Evolutionary conservation across 768 basidiomycete species (phyloP).

Genomic region (Hericium coralloides): DNA sequence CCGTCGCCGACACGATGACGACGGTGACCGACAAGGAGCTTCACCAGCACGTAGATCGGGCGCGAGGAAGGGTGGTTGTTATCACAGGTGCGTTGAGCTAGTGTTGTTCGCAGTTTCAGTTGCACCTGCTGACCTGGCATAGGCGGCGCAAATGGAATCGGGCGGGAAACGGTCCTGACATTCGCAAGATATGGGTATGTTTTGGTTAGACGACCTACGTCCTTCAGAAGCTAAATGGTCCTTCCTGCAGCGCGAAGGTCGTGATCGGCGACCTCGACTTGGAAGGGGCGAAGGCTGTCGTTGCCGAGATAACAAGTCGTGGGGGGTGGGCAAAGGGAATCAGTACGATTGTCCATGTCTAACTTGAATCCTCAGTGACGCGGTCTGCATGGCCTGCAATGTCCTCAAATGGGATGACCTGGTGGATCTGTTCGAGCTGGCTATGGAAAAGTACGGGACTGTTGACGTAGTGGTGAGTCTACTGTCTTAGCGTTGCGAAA

Average conservation of each 20-base stretch:
- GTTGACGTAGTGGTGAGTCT: conserved; percentile 45
- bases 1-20: conserved; percentile 9
- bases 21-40: conserved; percentile 16
- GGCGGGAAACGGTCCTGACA: conserved; percentile 39
- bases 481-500: neutral
- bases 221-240: neutral
- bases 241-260: conserved; percentile 32
- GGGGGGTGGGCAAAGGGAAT: conserved; percentile 33
- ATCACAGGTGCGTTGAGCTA: conserved; percentile 16
- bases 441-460: conserved; percentile 34
- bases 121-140: neutral
- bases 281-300: conserved; percentile 30
- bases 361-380: conserved; percentile 24
- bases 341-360: neutral
- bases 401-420: conserved; percentile 48
- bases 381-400: conserved; percentile 35
- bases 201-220: neutral
- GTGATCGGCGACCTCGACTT: conserved; percentile 44
- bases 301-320: conserved; percentile 28
- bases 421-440: conserved; percentile 41
- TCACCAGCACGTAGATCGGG: conserved; percentile 14
- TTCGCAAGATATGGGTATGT: conserved; percentile 44
- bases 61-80: conserved; percentile 17
- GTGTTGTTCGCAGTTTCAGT: neutral
- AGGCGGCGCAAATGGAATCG: conserved; percentile 33